phyloP scores from a whole-genome alignment of 768 basidiomycete species.

The Russula abietina region DNA sequence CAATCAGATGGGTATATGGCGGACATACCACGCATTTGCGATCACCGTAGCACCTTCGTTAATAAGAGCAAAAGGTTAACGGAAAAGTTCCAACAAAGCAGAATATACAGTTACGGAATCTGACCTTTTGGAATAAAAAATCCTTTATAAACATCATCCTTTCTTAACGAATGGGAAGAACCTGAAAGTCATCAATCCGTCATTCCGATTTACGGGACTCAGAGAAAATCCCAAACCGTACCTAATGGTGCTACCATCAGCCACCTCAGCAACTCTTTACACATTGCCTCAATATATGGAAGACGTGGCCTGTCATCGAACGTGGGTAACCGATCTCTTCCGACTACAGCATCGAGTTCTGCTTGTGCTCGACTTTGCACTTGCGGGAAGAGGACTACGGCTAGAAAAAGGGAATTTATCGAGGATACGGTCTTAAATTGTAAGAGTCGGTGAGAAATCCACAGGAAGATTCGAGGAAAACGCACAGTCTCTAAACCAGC shows the following conservation, averaged over 20 bases:
- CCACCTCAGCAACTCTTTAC: constrained; percentile 31
- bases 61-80: neutral
- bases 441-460: neutral
- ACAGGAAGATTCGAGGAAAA: neutral
- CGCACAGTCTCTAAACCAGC: neutral
- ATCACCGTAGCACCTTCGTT: neutral
- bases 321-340: neutral
- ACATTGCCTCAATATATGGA: constrained; percentile 28
- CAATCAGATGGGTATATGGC: neutral
- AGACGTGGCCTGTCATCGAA: constrained; percentile 9
- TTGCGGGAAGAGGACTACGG: neutral
- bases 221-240: neutral
- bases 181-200: neutral
- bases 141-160: neutral
- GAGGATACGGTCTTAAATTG: neutral
- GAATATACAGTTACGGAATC: neutral
- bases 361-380: neutral
- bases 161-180: neutral
- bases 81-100: too few relatives aligned
- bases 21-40: neutral
- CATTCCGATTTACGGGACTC: neutral
- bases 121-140: constrained; percentile 13
- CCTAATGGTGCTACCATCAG: constrained; percentile 1
- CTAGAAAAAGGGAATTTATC: neutral
- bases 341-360: neutral